Percentiles rank a stretch among this genome's conserved stretches.
phyloP scores from a whole-genome alignment of 345 rosid genomes.

The Crucihimalaya himalaica region DNA sequence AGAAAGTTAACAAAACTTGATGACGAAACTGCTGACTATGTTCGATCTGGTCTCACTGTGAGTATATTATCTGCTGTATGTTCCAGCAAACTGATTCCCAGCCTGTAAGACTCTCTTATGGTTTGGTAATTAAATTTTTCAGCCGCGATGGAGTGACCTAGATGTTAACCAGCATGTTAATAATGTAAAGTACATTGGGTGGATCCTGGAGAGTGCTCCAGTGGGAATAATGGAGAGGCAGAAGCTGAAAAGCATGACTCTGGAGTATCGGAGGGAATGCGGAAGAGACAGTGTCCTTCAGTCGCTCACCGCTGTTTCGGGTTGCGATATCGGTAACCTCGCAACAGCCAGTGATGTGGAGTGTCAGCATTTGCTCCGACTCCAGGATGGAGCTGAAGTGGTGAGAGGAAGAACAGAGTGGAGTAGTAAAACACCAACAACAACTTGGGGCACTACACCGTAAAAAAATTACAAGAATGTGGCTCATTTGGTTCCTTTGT shows the following conservation, averaged over 20 bases:
- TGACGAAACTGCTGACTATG: conserved; percentile 67
- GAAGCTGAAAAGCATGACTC: conserved; percentile 72
- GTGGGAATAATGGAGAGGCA: conserved; percentile 75
- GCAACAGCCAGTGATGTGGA: conserved; percentile 55
- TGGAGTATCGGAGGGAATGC: conserved; percentile 97
- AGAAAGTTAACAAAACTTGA: conserved; percentile 89
- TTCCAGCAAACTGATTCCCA: neutral
- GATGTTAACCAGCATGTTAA: conserved; percentile 99
- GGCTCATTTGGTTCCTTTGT: conserved; percentile 30
- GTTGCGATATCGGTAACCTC: conserved; percentile 43
- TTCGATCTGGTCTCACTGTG: conserved; percentile 83
- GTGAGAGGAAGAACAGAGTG: conserved; percentile 88
- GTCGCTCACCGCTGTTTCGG: conserved; percentile 78
- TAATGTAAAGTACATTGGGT: conserved; percentile 95
- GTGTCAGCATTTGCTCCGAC: conserved; percentile 93
- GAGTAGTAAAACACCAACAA: conserved; percentile 66
- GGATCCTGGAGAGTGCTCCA: conserved; percentile 99
- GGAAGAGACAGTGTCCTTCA: conserved; percentile 89
- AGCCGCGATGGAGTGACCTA: conserved; percentile 97
- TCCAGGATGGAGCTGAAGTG: conserved; percentile 83
- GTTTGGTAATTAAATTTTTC: conserved; percentile 29
- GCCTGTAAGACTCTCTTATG: conserved; percentile 1
- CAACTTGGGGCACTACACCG: conserved; percentile 37
- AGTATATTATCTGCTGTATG: conserved; percentile 28
- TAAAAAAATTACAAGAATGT: conserved; percentile 2